phyloP scores from a whole-genome alignment of 2,329 filamentous ascomycete genomes.

The Sphaerulina populicola region DNA sequence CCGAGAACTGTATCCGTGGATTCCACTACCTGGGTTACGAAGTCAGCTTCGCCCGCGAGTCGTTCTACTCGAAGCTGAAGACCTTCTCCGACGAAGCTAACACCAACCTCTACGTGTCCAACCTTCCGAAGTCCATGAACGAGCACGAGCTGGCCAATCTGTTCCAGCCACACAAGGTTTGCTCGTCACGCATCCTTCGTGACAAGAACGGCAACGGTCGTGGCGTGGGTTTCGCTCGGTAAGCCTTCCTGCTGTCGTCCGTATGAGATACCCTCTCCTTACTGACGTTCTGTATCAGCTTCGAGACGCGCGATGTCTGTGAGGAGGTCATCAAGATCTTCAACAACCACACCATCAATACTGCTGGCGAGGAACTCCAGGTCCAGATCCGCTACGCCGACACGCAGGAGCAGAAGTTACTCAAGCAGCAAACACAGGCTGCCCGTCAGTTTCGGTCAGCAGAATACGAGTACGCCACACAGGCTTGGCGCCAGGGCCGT shows the following conservation, averaged over 20 bases:
- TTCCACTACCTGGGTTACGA: conserved; percentile 94
- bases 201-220: conserved; percentile 88
- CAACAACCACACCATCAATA: conserved; percentile 56
- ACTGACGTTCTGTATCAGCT: conserved; percentile 48
- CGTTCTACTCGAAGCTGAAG: conserved; percentile 93
- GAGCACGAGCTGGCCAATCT: conserved; percentile 76
- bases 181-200: conserved; percentile 90
- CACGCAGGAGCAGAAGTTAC: conserved; percentile 88
- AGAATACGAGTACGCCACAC: conserved; percentile 56
- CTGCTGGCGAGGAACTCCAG: conserved; percentile 66
- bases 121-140: conserved; percentile 83
- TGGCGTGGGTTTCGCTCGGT: conserved; percentile 96
- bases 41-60: conserved; percentile 96
- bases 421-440: conserved; percentile 93
- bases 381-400: conserved; percentile 95
- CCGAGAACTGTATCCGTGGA: conserved; percentile 90
- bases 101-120: conserved; percentile 96
- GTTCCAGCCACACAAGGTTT: conserved; percentile 71
- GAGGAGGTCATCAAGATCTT: conserved; percentile 81
- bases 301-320: conserved; percentile 80
- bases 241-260: conserved; percentile 29
- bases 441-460: conserved; percentile 92
- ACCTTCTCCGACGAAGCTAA: conserved; percentile 82
- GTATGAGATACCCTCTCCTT: conserved; percentile 2
- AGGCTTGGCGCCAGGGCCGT: conserved; percentile 30